A percentile compares a stretch with the other conserved stretches of the same genome.
Conservation (phyloP, 129 eudicot genomes). For the Heracleum sosnowskyi region DNA sequence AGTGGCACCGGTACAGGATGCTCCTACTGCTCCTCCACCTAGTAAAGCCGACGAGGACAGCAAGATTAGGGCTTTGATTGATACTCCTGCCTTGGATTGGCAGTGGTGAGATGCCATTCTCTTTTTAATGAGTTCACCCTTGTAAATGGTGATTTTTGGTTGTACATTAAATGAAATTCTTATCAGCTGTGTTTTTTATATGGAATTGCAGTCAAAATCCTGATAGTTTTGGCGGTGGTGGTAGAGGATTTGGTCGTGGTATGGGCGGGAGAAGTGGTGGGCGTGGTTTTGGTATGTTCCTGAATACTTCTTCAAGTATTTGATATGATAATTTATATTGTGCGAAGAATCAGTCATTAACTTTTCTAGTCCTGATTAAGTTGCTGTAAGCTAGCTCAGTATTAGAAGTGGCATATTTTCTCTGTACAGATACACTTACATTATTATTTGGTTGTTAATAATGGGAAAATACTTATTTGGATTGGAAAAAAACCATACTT, state of each 20-base stretch:
- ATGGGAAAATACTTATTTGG: not conserved
- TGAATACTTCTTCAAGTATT: not conserved
- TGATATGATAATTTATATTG: conserved; percentile 19
- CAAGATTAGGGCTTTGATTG: conserved; percentile 76
- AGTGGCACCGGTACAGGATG: conserved; percentile 31
- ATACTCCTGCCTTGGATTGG: conserved; percentile 89
- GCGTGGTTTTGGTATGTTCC: conserved; percentile 84
- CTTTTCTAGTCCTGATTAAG: not conserved
- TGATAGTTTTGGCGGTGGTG: conserved; percentile 45
- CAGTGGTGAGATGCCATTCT: conserved; percentile 49
- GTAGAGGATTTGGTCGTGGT: conserved; percentile 92
- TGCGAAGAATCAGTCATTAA: not conserved
- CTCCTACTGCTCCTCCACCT: conserved; percentile 51
- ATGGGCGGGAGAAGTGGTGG: conserved; percentile 84
- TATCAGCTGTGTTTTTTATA: not conserved
- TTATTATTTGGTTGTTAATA: not conserved
- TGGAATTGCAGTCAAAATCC: conserved; percentile 54
- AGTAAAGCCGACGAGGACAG: conserved; percentile 80
- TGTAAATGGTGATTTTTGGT: not conserved
- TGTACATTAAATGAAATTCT: not conserved
- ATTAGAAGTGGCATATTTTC: not conserved
- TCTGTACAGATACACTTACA: not conserved
- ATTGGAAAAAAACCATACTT: not conserved
- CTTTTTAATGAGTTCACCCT: not conserved
- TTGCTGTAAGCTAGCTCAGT: not conserved